phyloP scores from a whole-genome alignment of 805 yeast genomes.

The Myxozyma mucilagina region DNA sequence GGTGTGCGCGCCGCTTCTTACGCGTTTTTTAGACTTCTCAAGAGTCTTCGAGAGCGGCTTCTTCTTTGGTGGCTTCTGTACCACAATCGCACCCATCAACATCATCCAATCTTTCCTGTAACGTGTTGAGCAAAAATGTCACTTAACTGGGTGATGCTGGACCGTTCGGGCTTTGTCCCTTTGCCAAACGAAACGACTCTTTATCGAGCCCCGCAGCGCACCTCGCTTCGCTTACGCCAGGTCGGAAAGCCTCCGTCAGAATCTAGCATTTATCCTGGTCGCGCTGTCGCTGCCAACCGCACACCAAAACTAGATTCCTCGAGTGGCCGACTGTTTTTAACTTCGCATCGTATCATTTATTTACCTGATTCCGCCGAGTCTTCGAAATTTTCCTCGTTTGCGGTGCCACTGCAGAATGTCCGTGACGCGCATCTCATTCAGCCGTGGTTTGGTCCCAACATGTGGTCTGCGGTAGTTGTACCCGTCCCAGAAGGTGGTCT shows the following conservation, averaged over 20 bases:
- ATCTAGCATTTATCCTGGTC: slow-evolving; percentile 16
- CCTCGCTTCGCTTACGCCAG: slow-evolving; percentile 19
- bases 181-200: slow-evolving; percentile 27
- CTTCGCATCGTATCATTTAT: slow-evolving; percentile 34
- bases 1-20: too few species aligned
- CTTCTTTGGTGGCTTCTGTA: not conserved
- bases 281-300: slow-evolving; percentile 1
- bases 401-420: slow-evolving; percentile 29
- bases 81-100: not conserved
- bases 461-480: slow-evolving; percentile 29
- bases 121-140: slow-evolving; percentile 27
- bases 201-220: slow-evolving; percentile 22
- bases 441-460: slow-evolving; percentile 37
- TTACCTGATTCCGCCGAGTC: slow-evolving; percentile 23
- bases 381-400: slow-evolving; percentile 27
- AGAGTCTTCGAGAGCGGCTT: too few species aligned
- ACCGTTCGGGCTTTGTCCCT: slow-evolving; percentile 28
- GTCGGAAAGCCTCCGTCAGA: slow-evolving; percentile 8
- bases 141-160: slow-evolving; percentile 36
- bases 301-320: slow-evolving; percentile 19
- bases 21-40: too few species aligned
- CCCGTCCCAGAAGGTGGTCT: slow-evolving; percentile 36
- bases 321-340: slow-evolving; percentile 30
- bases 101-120: not conserved
- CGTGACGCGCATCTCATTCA: slow-evolving; percentile 33